These are phyloP conservation scores for Fusarium nelsonii DNA, from an alignment of 2,329 filamentous ascomycete genomes.

Conservation along the genomic window DNA sequence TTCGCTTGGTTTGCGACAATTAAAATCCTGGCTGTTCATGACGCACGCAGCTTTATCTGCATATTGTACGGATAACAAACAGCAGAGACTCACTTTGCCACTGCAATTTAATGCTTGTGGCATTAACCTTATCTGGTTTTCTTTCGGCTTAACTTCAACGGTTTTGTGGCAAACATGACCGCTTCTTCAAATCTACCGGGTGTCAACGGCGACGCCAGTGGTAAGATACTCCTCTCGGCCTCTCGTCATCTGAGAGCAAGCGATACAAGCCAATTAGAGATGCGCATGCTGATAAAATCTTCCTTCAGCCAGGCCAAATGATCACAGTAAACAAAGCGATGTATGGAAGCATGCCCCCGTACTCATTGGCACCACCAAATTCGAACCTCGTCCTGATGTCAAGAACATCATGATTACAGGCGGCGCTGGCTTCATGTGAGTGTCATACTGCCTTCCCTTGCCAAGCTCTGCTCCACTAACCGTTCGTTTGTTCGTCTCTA, in stretches of 20 bases:
- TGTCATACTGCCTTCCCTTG: conserved; percentile 25
- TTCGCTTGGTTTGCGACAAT: conserved; percentile 30
- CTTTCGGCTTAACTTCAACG: conserved; percentile 4
- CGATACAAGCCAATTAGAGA: conserved; percentile 8
- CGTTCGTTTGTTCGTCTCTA: conserved; percentile 23
- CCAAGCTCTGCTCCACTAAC: conserved; percentile 37
- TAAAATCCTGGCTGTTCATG: conserved; percentile 37
- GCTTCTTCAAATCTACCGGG: conserved; percentile 29
- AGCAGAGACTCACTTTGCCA: conserved; percentile 13
- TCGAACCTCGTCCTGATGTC: conserved; percentile 75
- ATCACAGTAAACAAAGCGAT: conserved; percentile 61
- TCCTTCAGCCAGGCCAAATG: conserved; percentile 29
- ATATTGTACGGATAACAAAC: not conserved
- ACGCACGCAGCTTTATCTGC: conserved; percentile 31
- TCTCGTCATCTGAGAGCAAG: not conserved
- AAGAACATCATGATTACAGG: conserved; percentile 88
- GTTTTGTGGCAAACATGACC: conserved; percentile 24
- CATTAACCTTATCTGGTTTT: not conserved
- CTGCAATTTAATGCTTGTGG: not conserved
- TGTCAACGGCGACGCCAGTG: conserved; percentile 24
- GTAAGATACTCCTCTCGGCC: conserved; percentile 19
- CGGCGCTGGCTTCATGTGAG: conserved; percentile 87
- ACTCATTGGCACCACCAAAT: conserved; percentile 76
- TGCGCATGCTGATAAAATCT: not conserved
- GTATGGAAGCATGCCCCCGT: conserved; percentile 80